A percentile compares a stretch with the other conserved stretches of the same genome.
Evolutionary conservation across 768 basidiomycete genomes (phyloP).

Genomic region (Phallus indusiatus): DNA sequence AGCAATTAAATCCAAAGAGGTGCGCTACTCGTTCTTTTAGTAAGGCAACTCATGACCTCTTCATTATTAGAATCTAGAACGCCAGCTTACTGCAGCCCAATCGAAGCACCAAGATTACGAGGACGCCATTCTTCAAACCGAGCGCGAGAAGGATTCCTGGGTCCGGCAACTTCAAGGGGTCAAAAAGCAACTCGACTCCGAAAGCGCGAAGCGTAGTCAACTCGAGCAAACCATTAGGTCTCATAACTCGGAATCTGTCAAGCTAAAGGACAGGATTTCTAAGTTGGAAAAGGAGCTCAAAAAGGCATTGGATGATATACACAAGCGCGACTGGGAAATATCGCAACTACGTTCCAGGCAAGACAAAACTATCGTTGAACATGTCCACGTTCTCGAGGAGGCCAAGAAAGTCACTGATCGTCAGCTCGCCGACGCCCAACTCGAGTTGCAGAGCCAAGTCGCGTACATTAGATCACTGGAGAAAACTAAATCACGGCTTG

Average conservation of each 20-base stretch:
- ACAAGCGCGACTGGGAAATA: conserved; percentile 76
- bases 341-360: conserved; percentile 79
- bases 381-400: conserved; percentile 92
- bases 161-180: conserved; percentile 62
- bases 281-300: conserved; percentile 76
- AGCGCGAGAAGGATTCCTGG: conserved; percentile 70
- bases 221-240: conserved; percentile 55
- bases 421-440: conserved; percentile 73
- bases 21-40: conserved; percentile 23
- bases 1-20: conserved; percentile 62
- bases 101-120: conserved; percentile 79
- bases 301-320: conserved; percentile 71
- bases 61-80: conserved; percentile 54
- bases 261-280: conserved; percentile 56
- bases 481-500: conserved; percentile 63
- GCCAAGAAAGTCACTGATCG: conserved; percentile 92
- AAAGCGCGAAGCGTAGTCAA: conserved; percentile 61
- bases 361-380: conserved; percentile 98
- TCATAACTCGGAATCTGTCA: conserved; percentile 61
- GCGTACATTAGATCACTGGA: conserved; percentile 80
- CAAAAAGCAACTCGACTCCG: conserved; percentile 65
- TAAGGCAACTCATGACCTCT: conserved; percentile 2
- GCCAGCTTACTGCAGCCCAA: conserved; percentile 62
- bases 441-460: conserved; percentile 64
- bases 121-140: conserved; percentile 74